Evolutionary conservation across 768 basidiomycete species (phyloP).

Genomic region (Panellus pusillus): DNA sequence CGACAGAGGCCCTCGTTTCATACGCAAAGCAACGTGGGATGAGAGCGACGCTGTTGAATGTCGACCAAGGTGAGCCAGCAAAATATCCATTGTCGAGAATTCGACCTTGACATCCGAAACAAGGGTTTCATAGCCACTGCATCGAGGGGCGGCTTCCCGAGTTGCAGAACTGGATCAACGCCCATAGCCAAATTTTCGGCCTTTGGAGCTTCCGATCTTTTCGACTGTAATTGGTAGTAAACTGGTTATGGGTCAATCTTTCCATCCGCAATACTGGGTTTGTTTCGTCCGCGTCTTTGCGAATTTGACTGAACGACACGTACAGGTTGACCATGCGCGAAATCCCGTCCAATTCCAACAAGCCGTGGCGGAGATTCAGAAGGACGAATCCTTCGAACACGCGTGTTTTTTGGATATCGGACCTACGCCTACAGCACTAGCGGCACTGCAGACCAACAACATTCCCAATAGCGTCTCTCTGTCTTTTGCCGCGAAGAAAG

Average conservation of each 20-base stretch:
- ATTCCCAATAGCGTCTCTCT: constrained; percentile 25
- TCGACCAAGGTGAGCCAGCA: constrained; percentile 31
- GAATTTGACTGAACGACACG: not conserved
- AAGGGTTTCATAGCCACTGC: constrained; percentile 38
- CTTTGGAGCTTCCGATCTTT: constrained; percentile 29
- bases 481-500: constrained; percentile 30
- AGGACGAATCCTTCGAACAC: constrained; percentile 21
- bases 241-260: constrained; percentile 22
- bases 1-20: constrained; percentile 26
- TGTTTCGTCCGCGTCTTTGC: not conserved
- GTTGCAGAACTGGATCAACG: constrained; percentile 26
- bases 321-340: constrained; percentile 34
- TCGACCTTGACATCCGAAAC: too few relatives aligned
- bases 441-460: constrained; percentile 30
- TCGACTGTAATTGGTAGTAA: constrained; percentile 32
- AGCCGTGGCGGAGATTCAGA: constrained; percentile 24
- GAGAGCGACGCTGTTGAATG: constrained; percentile 29
- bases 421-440: constrained; percentile 34
- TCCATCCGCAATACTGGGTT: constrained; percentile 34
- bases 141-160: constrained; percentile 27
- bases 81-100: not conserved
- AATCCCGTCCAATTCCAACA: constrained; percentile 33
- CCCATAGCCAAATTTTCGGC: constrained; percentile 21
- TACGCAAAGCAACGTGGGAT: constrained; percentile 30
- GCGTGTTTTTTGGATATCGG: constrained; percentile 35